Evolutionary conservation across 441 rosid genomes (phyloP).

Genomic region (Pelargonium fulgidum): DNA sequence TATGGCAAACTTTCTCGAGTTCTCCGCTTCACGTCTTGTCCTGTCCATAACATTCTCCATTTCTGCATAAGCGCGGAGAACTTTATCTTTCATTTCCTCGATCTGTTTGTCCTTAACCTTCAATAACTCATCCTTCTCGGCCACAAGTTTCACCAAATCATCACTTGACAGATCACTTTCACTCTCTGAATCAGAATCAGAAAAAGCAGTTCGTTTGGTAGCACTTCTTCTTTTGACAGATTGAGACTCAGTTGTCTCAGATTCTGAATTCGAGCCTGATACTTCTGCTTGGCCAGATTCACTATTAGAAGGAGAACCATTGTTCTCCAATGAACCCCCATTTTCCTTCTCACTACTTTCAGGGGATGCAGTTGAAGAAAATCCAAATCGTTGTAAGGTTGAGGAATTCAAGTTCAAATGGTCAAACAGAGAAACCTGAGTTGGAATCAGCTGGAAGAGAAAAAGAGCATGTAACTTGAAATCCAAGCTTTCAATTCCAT

Average conservation of each 20-base stretch:
- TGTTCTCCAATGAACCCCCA: slow-evolving; percentile 23
- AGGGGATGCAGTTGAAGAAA: slow-evolving; percentile 62
- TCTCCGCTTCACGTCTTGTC: slow-evolving; percentile 80
- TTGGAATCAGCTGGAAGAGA: slow-evolving; percentile 33
- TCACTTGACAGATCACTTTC: slow-evolving; percentile 54
- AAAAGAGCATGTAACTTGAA: slow-evolving; percentile 5
- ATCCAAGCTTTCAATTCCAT: not conserved
- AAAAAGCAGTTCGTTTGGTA: slow-evolving; percentile 41
- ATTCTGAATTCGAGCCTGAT: slow-evolving; percentile 35
- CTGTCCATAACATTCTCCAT: slow-evolving; percentile 85
- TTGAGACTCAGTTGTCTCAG: slow-evolving; percentile 21
- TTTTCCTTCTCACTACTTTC: slow-evolving; percentile 46
- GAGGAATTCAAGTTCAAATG: slow-evolving; percentile 35
- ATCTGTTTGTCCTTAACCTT: slow-evolving; percentile 56
- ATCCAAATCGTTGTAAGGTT: slow-evolving; percentile 49
- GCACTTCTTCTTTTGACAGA: slow-evolving; percentile 29
- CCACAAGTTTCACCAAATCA: slow-evolving; percentile 65
- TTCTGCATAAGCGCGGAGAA: slow-evolving; percentile 74
- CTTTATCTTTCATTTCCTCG: slow-evolving; percentile 67
- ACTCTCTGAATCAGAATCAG: slow-evolving; percentile 38
- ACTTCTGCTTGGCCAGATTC: slow-evolving; percentile 13
- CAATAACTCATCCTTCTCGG: slow-evolving; percentile 68
- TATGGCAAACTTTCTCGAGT: slow-evolving; percentile 72
- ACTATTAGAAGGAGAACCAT: slow-evolving; percentile 15
- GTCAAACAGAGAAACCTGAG: slow-evolving; percentile 38